phyloP scores from a whole-genome alignment of 441 rosid species.

The Pelargonium australe region DNA sequence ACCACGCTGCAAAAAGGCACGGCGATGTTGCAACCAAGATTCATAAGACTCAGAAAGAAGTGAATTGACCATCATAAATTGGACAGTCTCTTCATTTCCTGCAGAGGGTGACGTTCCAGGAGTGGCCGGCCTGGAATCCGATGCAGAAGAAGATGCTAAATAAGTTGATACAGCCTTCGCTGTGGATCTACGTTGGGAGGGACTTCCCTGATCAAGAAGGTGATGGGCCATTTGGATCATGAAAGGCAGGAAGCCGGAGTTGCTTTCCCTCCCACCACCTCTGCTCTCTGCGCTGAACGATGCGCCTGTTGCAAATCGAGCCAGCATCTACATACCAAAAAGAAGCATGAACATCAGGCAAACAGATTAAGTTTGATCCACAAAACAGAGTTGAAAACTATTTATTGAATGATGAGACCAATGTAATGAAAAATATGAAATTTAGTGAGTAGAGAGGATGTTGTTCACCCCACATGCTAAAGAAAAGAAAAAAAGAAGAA shows the following conservation, averaged over 20 bases:
- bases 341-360: conserved; percentile 3
- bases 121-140: conserved; percentile 50
- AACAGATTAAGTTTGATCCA: conserved; percentile 4
- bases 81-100: conserved; percentile 90
- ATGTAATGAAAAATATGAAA: too few species aligned
- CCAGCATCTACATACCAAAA: conserved; percentile 68
- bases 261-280: conserved; percentile 99
- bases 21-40: conserved; percentile 92
- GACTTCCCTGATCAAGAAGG: conserved; percentile 94
- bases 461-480: background rate
- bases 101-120: conserved; percentile 50
- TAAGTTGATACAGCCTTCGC: conserved; percentile 78
- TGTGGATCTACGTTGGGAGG: conserved; percentile 71
- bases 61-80: conserved; percentile 99
- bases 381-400: background rate
- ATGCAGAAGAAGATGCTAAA: conserved; percentile 42
- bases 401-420: background rate
- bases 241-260: conserved; percentile 93
- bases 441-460: background rate
- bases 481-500: background rate
- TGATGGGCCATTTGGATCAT: conserved; percentile 98
- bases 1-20: conserved; percentile 84
- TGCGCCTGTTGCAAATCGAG: conserved; percentile 99
- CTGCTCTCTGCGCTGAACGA: conserved; percentile 81
- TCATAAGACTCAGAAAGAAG: conserved; percentile 90